Conservation (phyloP, 2,329 filamentous ascomycete genomes). For the Trichoderma hamatum region DNA sequence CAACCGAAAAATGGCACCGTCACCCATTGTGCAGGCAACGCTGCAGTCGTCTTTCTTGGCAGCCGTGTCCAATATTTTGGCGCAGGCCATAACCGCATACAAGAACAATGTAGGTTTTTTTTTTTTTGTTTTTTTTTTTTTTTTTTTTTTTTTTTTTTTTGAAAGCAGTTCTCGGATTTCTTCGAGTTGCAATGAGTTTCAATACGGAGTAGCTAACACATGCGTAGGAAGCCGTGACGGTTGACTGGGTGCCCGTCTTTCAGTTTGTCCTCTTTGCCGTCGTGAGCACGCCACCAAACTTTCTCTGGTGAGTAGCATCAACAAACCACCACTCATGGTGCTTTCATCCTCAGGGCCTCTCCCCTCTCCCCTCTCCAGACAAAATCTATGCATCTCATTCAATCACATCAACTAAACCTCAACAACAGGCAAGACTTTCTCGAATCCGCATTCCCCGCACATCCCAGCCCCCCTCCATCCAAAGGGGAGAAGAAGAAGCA, state of each 20-base stretch:
- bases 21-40: conserved; percentile 60
- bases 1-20: conserved; percentile 41
- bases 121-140: background rate
- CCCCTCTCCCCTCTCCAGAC: background rate
- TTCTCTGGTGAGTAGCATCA: conserved; percentile 65
- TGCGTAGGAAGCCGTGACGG: conserved; percentile 57
- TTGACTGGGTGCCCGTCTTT: conserved; percentile 70
- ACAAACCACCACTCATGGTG: too few relatives aligned
- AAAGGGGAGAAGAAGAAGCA: background rate
- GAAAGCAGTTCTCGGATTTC: too few relatives aligned
- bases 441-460: conserved; percentile 73
- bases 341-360: too few relatives aligned
- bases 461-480: conserved; percentile 47
- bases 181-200: too few relatives aligned
- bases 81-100: conserved; percentile 69
- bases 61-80: conserved; percentile 71
- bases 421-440: conserved; percentile 70
- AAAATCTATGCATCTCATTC: conserved; percentile 11
- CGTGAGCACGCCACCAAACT: conserved; percentile 79
- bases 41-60: conserved; percentile 68
- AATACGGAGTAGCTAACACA: background rate
- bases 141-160: background rate
- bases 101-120: conserved; percentile 55
- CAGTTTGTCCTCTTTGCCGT: conserved; percentile 77
- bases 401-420: conserved; percentile 21